Percentiles rank a stretch among this genome's conserved stretches.
Conservation (phyloP, 331 rosid species). For the Acacia pycnantha region DNA sequence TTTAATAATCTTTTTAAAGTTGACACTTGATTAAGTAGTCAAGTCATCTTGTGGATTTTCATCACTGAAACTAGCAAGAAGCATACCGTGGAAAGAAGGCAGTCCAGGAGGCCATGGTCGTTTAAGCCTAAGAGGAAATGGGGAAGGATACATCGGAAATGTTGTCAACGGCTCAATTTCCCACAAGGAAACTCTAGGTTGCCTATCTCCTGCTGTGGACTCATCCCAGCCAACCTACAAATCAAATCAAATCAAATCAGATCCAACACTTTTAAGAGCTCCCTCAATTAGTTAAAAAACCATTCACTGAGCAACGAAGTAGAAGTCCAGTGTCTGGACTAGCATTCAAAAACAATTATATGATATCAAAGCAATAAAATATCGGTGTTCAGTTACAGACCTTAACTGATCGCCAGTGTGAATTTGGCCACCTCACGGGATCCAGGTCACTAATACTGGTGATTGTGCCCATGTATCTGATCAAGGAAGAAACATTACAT, state of each 20-base stretch:
- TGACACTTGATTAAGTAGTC: constrained; percentile 4
- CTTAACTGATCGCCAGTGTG: constrained; percentile 99
- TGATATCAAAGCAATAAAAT: background rate
- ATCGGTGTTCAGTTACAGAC: constrained; percentile 45
- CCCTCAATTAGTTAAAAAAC: background rate
- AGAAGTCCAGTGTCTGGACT: background rate
- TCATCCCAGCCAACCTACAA: constrained; percentile 99
- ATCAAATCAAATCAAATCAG: constrained; percentile 23
- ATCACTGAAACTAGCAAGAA: background rate
- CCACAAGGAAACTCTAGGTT: constrained; percentile 96
- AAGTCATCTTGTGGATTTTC: background rate
- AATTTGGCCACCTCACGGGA: constrained; percentile 76
- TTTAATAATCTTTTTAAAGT: background rate
- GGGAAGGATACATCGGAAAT: constrained; percentile 96
- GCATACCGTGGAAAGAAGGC: constrained; percentile 78
- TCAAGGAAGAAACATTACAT: constrained; percentile 12
- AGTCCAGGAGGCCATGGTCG: constrained; percentile 94
- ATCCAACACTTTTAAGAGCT: constrained; percentile 4
- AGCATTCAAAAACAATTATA: constrained; percentile 22
- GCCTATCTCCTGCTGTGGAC: constrained; percentile 97
- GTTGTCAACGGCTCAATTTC: constrained; percentile 96
- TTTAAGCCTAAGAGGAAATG: constrained; percentile 90
- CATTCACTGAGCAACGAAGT: background rate
- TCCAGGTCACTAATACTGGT: constrained; percentile 92
- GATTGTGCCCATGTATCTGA: constrained; percentile 97